Percentiles rank a stretch among this genome's conserved stretches.
These are phyloP conservation scores for Suillus cothurnatus DNA, from an alignment of 768 basidiomycete species.

Conservation along the genomic window DNA sequence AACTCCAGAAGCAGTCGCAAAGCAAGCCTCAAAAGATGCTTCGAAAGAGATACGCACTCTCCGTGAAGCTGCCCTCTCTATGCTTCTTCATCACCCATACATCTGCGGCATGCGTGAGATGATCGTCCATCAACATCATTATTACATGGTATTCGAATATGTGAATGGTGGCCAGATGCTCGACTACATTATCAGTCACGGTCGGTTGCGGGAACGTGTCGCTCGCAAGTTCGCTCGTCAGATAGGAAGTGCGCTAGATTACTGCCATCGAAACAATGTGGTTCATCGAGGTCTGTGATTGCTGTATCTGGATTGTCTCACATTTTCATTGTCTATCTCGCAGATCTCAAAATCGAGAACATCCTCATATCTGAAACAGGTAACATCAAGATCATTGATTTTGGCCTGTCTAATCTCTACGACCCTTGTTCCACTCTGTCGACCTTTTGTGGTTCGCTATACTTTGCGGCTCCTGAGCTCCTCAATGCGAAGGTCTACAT, in stretches of 20 bases:
- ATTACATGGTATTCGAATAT: conserved; percentile 99
- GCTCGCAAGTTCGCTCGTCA: conserved; percentile 98
- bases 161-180: conserved; percentile 99
- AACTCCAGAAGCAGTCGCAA: conserved; percentile 61
- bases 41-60: conserved; percentile 96
- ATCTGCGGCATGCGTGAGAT: conserved; percentile 99
- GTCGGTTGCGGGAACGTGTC: conserved; percentile 90
- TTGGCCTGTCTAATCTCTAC: conserved; percentile 95
- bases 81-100: conserved; percentile 97
- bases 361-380: conserved; percentile 98
- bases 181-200: conserved; percentile 99
- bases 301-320: conserved; percentile 13
- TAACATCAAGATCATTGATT: conserved; percentile 99
- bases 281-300: conserved; percentile 79
- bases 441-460: conserved; percentile 97
- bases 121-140: conserved; percentile 96
- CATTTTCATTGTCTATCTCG: conserved; percentile 8
- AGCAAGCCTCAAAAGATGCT: conserved; percentile 86
- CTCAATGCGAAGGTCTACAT: conserved; percentile 97
- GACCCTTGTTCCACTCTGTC: conserved; percentile 80
- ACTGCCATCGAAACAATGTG: conserved; percentile 96
- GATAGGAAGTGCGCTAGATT: conserved; percentile 94
- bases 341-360: conserved; percentile 98
- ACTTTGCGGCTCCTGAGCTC: conserved; percentile 97
- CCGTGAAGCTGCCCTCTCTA: conserved; percentile 92